phyloP scores from a whole-genome alignment of 306 rosid species.

The Sicyos edulis region DNA sequence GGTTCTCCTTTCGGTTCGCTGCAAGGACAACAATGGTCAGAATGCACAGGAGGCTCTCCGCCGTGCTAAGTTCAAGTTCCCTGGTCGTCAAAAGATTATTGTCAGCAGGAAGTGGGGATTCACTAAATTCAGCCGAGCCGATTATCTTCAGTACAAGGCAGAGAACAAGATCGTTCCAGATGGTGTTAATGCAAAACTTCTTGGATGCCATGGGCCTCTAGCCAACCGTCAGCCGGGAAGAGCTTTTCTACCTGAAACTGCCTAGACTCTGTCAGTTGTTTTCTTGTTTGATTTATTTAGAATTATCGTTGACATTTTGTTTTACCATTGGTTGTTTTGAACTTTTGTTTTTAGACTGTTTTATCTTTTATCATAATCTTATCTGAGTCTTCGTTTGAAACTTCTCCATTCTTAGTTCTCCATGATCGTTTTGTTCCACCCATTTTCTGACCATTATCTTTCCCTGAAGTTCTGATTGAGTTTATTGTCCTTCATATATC shows the following conservation, averaged over 20 bases:
- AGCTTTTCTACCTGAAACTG: constrained; percentile 51
- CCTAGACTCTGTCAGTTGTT: background rate
- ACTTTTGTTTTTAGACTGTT: background rate
- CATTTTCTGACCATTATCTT: too few relatives aligned
- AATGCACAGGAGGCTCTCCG: too few relatives aligned
- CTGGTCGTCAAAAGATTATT: too few relatives aligned
- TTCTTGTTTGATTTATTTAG: background rate
- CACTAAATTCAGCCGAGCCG: too few relatives aligned
- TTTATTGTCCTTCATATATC: too few relatives aligned
- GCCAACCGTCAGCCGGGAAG: constrained; percentile 62
- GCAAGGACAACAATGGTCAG: too few relatives aligned
- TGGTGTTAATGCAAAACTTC: constrained; percentile 83
- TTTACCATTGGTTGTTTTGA: background rate
- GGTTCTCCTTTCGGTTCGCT: too few relatives aligned
- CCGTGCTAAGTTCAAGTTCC: too few relatives aligned
- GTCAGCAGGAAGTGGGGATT: too few relatives aligned
- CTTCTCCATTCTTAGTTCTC: background rate
- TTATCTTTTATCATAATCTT: background rate
- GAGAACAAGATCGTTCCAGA: constrained; percentile 58
- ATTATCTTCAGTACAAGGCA: constrained; percentile 33
- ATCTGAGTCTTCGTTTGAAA: background rate
- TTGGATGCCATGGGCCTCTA: constrained; percentile 81
- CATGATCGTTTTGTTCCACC: background rate
- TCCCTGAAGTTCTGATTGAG: too few relatives aligned
- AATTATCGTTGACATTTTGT: background rate